Evolutionary conservation across 2,329 filamentous ascomycete genomes (phyloP), one percentile per base, ranked within the genome.

Genomic region (Fusarium gaditjirri): DNA sequence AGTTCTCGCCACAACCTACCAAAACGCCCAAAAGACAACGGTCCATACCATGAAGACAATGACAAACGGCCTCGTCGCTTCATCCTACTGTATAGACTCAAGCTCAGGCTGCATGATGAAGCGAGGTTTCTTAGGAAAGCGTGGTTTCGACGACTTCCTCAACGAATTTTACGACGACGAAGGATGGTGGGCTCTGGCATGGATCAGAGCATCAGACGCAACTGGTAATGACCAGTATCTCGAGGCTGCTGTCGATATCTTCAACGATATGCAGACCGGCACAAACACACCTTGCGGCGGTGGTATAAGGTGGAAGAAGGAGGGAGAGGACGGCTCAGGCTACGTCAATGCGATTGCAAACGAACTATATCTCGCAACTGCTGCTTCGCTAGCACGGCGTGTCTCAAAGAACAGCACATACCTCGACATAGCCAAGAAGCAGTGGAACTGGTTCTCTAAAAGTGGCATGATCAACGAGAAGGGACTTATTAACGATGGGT

Each of bases 141-240:
- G 78, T 47, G 80, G 80, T 25, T 81, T 78, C 56, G 71, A 75
- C 44, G 77, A 83, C 60, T 89, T 87, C 75, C 78, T 86, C 61
- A 87, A 89, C 65, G 83, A 85, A 11, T 89, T 80, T 65, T 89
- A 88, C 70, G 89, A 91, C 69, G 89, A 91, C 73, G 86, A 88
- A 75, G 85, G 87, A n/a, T 91, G 89, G 89, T 91, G 89, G 89
- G 88, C 85, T 14, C 82, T 91, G 64, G 89, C 83, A 23, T 86
- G 88, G 83, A 86, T 91, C 58, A 84, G 86, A 29, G 82, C 86
- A 8, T 89, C 84, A 74, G 89, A 91, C 74, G 80, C 88, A 21
- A 88, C 88, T 0, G 79, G 81, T 6, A 81, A 90, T 47, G 39
- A 70, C 4, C 81, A 83, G n/a, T 91, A 89, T 70, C 85, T 91